phyloP scores from a whole-genome alignment of 352 stramenopile genomes.

The Pelagophyceae sp. region DNA sequence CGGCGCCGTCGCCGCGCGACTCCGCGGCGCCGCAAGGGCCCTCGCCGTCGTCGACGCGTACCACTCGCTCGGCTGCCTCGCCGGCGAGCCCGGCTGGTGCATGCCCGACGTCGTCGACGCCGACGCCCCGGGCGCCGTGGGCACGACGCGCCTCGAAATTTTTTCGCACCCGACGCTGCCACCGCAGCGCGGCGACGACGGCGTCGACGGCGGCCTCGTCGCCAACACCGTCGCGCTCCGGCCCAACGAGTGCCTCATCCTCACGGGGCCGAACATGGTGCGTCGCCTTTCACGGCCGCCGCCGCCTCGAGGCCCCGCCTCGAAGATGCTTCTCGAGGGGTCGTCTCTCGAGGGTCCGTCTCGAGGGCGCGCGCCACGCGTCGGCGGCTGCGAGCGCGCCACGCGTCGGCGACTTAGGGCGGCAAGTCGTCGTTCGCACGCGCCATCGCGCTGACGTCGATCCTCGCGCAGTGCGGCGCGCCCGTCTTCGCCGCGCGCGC shows the following conservation, averaged over 20 bases:
- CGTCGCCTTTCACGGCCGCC: too few relatives aligned
- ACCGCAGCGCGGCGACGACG: background rate
- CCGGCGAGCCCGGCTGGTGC: conserved; percentile 45
- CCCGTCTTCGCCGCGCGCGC: conserved; percentile 13
- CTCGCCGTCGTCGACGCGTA: conserved; percentile 55
- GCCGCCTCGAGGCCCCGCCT: too few relatives aligned
- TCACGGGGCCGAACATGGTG: conserved; percentile 72
- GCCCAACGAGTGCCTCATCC: conserved; percentile 31
- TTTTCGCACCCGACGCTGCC: background rate
- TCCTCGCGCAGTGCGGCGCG: conserved; percentile 59
- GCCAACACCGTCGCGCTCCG: conserved; percentile 36
- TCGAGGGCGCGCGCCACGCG: too few relatives aligned
- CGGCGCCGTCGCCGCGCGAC: conserved; percentile 40
- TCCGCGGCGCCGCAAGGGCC: conserved; percentile 40
- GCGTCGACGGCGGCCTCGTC: conserved; percentile 33
- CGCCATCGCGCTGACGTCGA: conserved; percentile 49
- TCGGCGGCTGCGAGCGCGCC: too few relatives aligned
- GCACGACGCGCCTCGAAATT: background rate
- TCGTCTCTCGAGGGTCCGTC: too few relatives aligned
- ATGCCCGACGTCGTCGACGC: conserved; percentile 27
- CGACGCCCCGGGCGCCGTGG: background rate
- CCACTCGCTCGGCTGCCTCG: conserved; percentile 50
- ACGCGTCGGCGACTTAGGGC: too few relatives aligned
- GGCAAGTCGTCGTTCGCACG: conserved; percentile 62
- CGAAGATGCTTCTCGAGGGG: too few relatives aligned